phyloP scores from a whole-genome alignment of 2,329 filamentous ascomycete genomes.

The Colletotrichum falcatum region DNA sequence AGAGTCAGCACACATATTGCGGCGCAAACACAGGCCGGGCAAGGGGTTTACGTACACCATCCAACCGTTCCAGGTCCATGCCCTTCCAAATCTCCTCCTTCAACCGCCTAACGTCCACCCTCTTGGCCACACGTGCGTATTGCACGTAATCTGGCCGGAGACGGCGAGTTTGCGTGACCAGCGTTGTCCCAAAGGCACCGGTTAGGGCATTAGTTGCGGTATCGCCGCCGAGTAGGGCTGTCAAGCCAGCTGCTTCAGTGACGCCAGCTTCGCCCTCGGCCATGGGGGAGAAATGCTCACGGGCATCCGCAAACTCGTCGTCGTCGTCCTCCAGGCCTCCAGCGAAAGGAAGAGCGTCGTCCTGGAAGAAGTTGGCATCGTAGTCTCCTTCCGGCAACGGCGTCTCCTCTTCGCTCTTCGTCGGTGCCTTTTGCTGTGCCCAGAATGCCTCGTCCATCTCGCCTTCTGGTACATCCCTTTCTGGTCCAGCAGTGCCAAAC shows the following conservation, averaged over 20 bases:
- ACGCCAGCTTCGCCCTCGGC: slow-evolving; percentile 62
- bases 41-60: slow-evolving; percentile 54
- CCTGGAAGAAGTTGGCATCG: slow-evolving; percentile 97
- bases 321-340: slow-evolving; percentile 70
- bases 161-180: slow-evolving; percentile 73
- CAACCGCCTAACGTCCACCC: slow-evolving; percentile 75
- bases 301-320: slow-evolving; percentile 83
- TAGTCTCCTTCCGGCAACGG: slow-evolving; percentile 80
- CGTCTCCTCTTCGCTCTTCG: slow-evolving; percentile 63
- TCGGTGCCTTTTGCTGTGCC: slow-evolving; percentile 77
- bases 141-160: slow-evolving; percentile 77
- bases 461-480: slow-evolving; percentile 71
- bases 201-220: slow-evolving; percentile 59
- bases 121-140: slow-evolving; percentile 77
- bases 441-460: slow-evolving; percentile 97
- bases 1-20: background rate
- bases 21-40: background rate
- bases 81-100: slow-evolving; percentile 80
- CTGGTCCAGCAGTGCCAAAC: slow-evolving; percentile 56
- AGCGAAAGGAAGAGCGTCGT: slow-evolving; percentile 79
- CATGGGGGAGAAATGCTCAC: slow-evolving; percentile 81
- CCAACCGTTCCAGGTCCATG: slow-evolving; percentile 66
- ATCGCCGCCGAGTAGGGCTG: slow-evolving; percentile 64
- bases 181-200: slow-evolving; percentile 72
- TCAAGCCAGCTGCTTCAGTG: slow-evolving; percentile 60